Base-by-base conservation (phyloP, 73 alveolate genomes). In the Symbiodinium natans region DNA sequence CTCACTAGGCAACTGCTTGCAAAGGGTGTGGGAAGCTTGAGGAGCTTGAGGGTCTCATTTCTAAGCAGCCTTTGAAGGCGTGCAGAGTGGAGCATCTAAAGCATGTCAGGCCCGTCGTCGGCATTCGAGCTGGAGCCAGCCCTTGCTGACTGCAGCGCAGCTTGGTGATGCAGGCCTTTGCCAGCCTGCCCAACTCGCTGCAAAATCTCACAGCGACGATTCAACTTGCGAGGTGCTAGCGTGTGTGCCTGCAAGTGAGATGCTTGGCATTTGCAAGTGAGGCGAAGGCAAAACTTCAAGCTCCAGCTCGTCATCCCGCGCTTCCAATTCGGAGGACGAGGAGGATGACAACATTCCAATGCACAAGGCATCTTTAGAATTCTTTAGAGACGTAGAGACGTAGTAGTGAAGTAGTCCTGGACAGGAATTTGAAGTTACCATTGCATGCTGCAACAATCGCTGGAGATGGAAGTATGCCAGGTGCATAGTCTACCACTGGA, bases 71-170 rank as follows among this genome's bases (percentile, higher is more conserved):
- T n/a, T n/a, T n/a, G n/a, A n/a, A n/a, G n/a, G n/a, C n/a, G n/a
- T n/a, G n/a, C n/a, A n/a, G n/a, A n/a, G n/a, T n/a, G n/a, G n/a
- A n/a, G n/a, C n/a, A n/a, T n/a, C n/a, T n/a, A n/a, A n/a, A n/a
- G n/a, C n/a, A 21, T 29, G 36, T n/a, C 80, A 63, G 80, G 80
- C 80, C 80, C 80, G 80, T 27, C 80, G 80, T 27, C 80, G 80
- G 36, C 27, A 63, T 29, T 63, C 80, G 13, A 63, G 80, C 80
- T 63, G 80, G 80, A 63, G 80, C 36, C 80, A 63, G 80, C 80
- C 80, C 36, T 63, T 63, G 80, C 80, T 29, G 36, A 17, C 80
- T 23, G 80, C 80, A 27, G 80, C 17, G 33, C 38, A 63, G 80
- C 80, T 63, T 25, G 80, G 40, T 29, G 80, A 63, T 63, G 80